These are phyloP conservation scores for Dujonia santamariae DNA, from an alignment of 1,139 yeast species.

Conservation along the genomic window DNA sequence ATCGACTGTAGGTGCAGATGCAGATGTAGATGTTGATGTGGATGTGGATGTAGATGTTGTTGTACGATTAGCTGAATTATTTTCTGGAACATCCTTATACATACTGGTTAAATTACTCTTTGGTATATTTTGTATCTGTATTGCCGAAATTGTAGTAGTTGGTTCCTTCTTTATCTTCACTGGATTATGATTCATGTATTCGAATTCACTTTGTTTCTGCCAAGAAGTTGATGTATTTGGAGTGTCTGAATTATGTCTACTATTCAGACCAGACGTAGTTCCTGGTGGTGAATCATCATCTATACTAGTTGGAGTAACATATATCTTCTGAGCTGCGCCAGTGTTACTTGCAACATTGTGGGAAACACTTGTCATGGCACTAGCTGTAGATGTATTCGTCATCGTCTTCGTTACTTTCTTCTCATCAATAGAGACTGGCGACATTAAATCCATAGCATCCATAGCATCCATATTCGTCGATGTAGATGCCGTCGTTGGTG, in stretches of 20 bases:
- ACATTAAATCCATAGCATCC: slow-evolving; percentile 33
- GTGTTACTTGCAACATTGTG: not conserved
- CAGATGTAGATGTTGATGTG: slow-evolving; percentile 4
- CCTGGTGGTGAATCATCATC: slow-evolving; percentile 24
- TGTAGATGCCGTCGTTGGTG: too few relatives aligned
- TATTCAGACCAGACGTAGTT: slow-evolving; percentile 4
- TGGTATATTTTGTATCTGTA: not conserved
- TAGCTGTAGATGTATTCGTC: slow-evolving; percentile 2
- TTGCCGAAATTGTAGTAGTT: slow-evolving; percentile 14
- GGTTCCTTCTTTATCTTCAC: slow-evolving; percentile 10
- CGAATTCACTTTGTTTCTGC: slow-evolving; percentile 1
- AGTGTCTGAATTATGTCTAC: slow-evolving; percentile 7
- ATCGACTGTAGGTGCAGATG: slow-evolving; percentile 2
- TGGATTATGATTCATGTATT: not conserved
- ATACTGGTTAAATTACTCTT: not conserved
- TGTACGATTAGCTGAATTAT: slow-evolving; percentile 10
- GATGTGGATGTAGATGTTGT: slow-evolving; percentile 11
- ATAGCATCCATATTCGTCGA: too few relatives aligned
- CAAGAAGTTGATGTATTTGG: slow-evolving; percentile 7
- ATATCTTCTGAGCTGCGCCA: slow-evolving; percentile 4
- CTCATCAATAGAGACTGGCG: slow-evolving; percentile 41
- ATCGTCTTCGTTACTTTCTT: slow-evolving; percentile 5
- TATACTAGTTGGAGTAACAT: slow-evolving; percentile 27
- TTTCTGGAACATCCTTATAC: not conserved
- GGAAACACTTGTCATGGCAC: slow-evolving; percentile 1